Conservation (phyloP, 1,284 basidiomycete species). For the Apiotrichum gamsii region DNA sequence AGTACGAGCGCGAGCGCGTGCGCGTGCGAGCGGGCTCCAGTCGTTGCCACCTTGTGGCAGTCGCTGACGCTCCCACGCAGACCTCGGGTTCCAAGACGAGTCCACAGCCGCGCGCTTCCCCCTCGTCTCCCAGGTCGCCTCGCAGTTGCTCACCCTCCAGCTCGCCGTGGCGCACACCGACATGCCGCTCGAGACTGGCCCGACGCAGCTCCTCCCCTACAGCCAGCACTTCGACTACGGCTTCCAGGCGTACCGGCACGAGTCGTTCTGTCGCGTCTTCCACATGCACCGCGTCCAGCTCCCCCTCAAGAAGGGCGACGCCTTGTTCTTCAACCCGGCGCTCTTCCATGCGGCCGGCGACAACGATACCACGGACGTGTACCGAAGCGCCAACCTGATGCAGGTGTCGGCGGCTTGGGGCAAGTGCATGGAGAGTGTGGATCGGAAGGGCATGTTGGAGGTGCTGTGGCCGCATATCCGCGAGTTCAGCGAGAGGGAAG, state of each 20-base stretch:
- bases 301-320: slow-evolving; percentile 15
- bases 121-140: slow-evolving; percentile 10
- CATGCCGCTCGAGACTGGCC: slow-evolving; percentile 17
- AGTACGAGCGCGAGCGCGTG: background rate
- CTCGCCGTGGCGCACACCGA: slow-evolving; percentile 19
- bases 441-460: slow-evolving; percentile 6
- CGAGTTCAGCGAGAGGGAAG: background rate
- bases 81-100: slow-evolving; percentile 12
- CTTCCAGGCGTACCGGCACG: slow-evolving; percentile 10
- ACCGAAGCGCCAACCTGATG: slow-evolving; percentile 15
- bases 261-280: slow-evolving; percentile 4
- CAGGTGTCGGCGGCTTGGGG: slow-evolving; percentile 18
- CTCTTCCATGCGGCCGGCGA: slow-evolving; percentile 20
- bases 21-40: no score
- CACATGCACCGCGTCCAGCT: slow-evolving; percentile 8
- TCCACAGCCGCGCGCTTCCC: slow-evolving; percentile 7
- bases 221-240: slow-evolving; percentile 12
- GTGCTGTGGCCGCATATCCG: background rate
- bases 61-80: background rate
- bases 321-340: slow-evolving; percentile 25
- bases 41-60: no score
- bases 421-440: slow-evolving; percentile 19
- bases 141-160: slow-evolving; percentile 18
- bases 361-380: slow-evolving; percentile 4
- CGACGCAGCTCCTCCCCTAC: slow-evolving; percentile 18